Evolutionary conservation across 2,329 filamentous ascomycete species (phyloP).

Genomic region (Cordyceps militaris): DNA sequence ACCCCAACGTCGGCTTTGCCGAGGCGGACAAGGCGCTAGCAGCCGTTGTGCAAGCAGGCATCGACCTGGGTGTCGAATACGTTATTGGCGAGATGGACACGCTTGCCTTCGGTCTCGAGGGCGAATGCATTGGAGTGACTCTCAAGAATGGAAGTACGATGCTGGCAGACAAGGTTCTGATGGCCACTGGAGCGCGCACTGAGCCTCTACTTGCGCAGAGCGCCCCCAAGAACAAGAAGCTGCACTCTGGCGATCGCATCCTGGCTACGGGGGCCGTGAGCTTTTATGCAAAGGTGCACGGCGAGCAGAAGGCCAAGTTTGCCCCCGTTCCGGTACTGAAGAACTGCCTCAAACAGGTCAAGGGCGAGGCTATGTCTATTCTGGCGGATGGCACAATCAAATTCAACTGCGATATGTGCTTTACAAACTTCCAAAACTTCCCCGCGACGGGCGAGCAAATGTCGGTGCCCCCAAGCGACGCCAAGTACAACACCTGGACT

Average conservation of each 20-base stretch:
- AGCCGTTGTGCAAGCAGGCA: constrained; percentile 44
- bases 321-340: constrained; percentile 47
- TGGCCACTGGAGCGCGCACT: constrained; percentile 52
- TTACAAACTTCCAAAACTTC: constrained; percentile 45
- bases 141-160: constrained; percentile 39
- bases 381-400: constrained; percentile 47
- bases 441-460: constrained; percentile 43
- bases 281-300: constrained; percentile 32
- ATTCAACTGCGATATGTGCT: constrained; percentile 53
- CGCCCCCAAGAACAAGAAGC: constrained; percentile 38
- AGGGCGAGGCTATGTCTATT: constrained; percentile 38
- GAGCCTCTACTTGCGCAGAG: constrained; percentile 45
- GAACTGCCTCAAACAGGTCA: constrained; percentile 34
- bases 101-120: constrained; percentile 40
- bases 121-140: constrained; percentile 42
- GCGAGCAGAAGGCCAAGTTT: constrained; percentile 40
- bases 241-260: constrained; percentile 47
- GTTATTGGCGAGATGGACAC: constrained; percentile 41
- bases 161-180: constrained; percentile 44
- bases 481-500: constrained; percentile 37
- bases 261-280: constrained; percentile 48
- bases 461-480: constrained; percentile 40
- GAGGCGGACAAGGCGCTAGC: constrained; percentile 50
- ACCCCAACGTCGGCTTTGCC: constrained; percentile 53
- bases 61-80: constrained; percentile 50